Evolutionary conservation across 1,284 basidiomycete genomes (phyloP).

Genomic region (Marasmius sp.): DNA sequence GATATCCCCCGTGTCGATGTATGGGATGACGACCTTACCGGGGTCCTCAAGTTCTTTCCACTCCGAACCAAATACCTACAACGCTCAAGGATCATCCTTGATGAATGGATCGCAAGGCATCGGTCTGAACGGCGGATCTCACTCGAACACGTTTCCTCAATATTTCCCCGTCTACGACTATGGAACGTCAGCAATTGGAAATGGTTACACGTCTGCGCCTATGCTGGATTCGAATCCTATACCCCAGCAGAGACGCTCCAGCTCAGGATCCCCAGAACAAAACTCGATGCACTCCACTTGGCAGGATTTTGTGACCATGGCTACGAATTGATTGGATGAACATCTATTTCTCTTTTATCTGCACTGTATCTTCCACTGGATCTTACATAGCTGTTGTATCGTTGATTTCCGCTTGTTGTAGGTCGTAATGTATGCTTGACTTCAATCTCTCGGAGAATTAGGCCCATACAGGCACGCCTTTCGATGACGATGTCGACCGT

Average conservation of each 20-base stretch:
- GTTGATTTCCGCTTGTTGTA: neutral
- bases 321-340: neutral
- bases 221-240: constrained; percentile 38
- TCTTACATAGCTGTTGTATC: neutral
- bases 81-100: constrained; percentile 18
- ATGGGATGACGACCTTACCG: constrained; percentile 37
- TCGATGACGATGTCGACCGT: too few relatives aligned
- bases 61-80: constrained; percentile 24
- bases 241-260: constrained; percentile 31
- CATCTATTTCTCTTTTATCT: neutral
- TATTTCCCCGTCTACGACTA: constrained; percentile 82
- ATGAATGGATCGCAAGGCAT: constrained; percentile 11
- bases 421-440: too few relatives aligned
- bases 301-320: constrained; percentile 51
- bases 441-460: neutral
- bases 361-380: neutral
- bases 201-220: constrained; percentile 29
- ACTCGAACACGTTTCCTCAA: constrained; percentile 47
- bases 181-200: constrained; percentile 33
- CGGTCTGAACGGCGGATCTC: constrained; percentile 17
- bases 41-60: constrained; percentile 27
- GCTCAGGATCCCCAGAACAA: constrained; percentile 51
- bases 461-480: too few relatives aligned
- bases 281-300: constrained; percentile 56
- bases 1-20: constrained; percentile 40